Evolutionary conservation across 23 red algal species (phyloP).

Genomic region (Agarophyton chilense): DNA sequence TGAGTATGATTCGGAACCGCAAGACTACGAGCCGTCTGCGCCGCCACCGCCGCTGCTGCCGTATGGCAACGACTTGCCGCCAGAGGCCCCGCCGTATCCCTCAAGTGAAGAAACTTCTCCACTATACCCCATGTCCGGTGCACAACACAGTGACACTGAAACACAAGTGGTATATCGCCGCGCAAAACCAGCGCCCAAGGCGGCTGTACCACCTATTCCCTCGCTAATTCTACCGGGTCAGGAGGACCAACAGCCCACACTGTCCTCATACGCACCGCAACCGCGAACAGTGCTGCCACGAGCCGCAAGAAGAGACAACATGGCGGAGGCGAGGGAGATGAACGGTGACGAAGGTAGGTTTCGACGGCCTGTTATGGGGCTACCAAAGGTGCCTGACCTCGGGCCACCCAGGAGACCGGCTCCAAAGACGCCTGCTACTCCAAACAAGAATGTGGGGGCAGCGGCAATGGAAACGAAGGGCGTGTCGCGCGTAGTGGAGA

Average conservation of each 20-base stretch:
- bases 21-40: neutral
- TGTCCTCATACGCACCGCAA: no score
- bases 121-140: neutral
- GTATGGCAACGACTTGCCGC: neutral
- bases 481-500: neutral
- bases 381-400: no score
- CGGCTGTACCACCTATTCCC: neutral
- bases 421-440: neutral
- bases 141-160: no score
- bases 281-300: no score
- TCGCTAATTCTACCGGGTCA: neutral
- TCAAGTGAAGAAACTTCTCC: conserved; percentile 26
- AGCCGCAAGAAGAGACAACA: no score
- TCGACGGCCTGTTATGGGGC: no score
- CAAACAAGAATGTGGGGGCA: neutral
- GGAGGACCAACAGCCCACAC: no score
- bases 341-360: no score
- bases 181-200: neutral
- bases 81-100: conserved; percentile 14
- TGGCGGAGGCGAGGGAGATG: no score
- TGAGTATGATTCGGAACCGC: conserved; percentile 24
- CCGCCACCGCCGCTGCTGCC: neutral
- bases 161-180: no score
- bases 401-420: neutral
- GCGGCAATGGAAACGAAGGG: neutral